A percentile compares a stretch with the other conserved stretches of the same genome.
Evolutionary conservation across 1,284 basidiomycete genomes (phyloP).

Genomic region (Malassezia vespertilionis): DNA sequence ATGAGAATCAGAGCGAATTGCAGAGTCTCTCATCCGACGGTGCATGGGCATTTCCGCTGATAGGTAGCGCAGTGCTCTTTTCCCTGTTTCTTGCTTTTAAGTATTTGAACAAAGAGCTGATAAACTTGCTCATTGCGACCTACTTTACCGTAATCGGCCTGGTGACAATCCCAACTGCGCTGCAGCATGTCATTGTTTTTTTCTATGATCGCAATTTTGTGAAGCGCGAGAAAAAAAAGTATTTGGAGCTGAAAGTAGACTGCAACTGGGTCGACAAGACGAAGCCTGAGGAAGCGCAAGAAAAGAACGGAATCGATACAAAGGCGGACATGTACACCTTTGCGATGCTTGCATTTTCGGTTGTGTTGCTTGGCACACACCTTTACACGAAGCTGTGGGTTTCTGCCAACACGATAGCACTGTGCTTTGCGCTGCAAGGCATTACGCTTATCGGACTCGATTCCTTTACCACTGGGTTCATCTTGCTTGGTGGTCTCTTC

Average conservation of each 20-base stretch:
- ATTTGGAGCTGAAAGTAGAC: too few relatives aligned
- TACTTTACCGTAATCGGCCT: constrained; percentile 42
- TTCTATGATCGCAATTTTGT: too few relatives aligned
- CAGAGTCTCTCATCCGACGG: constrained; percentile 36
- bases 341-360: constrained; percentile 40
- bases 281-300: too few relatives aligned
- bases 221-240: too few relatives aligned
- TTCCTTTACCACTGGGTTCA: constrained; percentile 74
- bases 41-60: constrained; percentile 42
- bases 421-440: constrained; percentile 74
- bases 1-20: constrained; percentile 27
- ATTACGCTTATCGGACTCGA: constrained; percentile 74
- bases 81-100: constrained; percentile 40
- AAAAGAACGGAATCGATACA: too few relatives aligned
- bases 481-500: constrained; percentile 56
- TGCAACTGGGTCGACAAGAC: too few relatives aligned
- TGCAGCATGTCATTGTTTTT: constrained; percentile 14
- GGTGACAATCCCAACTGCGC: constrained; percentile 29
- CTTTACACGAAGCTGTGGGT: constrained; percentile 56
- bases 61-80: constrained; percentile 38
- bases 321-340: not conserved
- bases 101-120: constrained; percentile 36
- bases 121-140: constrained; percentile 35
- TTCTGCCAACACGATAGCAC: constrained; percentile 66
- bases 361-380: constrained; percentile 63